phyloP scores from a whole-genome alignment of 257 asterid genomes.

The Nicotiana tabacum region DNA sequence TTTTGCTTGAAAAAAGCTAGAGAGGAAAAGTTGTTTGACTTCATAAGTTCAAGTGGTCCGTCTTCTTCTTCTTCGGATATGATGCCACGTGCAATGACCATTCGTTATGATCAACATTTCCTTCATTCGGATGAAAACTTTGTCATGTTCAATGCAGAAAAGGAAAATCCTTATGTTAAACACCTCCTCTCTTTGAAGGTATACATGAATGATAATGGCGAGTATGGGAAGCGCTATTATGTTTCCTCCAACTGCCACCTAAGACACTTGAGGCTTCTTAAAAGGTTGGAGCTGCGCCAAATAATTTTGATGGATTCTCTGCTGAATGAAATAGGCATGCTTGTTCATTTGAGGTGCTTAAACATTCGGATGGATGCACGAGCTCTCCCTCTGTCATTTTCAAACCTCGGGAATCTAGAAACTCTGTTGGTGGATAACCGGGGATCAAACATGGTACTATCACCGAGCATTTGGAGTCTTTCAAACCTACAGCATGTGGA shows the following conservation, averaged over 20 bases:
- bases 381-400: background rate
- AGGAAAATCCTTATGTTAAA: conserved; percentile 1
- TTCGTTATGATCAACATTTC: background rate
- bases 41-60: background rate
- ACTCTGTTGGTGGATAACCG: background rate
- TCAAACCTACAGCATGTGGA: background rate
- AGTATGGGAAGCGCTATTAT: background rate
- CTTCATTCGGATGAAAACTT: background rate
- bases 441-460: background rate
- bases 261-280: conserved; percentile 11
- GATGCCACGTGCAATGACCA: background rate
- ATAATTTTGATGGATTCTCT: background rate
- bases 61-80: too few species aligned
- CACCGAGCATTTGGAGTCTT: background rate
- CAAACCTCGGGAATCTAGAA: background rate
- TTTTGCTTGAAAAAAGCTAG: conserved; percentile 17
- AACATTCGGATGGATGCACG: background rate
- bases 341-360: conserved; percentile 6
- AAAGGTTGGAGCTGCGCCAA: background rate
- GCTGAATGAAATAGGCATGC: background rate
- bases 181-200: conserved; percentile 1
- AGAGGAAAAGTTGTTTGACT: background rate
- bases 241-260: background rate
- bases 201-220: background rate
- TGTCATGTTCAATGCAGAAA: background rate